Evolutionary conservation across 2,329 filamentous ascomycete species (phyloP).

Genomic region (Aspergillus sp.): DNA sequence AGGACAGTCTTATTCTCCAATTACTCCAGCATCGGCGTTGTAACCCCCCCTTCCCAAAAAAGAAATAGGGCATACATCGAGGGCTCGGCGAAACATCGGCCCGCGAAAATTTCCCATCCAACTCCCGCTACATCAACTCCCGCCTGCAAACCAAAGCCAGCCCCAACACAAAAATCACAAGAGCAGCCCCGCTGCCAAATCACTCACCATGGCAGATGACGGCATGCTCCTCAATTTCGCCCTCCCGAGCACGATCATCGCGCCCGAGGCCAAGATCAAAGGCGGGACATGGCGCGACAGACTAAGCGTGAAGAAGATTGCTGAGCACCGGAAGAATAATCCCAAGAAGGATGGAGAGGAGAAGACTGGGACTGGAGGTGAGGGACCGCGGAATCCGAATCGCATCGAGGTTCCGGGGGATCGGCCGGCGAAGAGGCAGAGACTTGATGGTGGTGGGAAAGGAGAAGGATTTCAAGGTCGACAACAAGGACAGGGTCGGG

Average conservation of each 20-base stretch:
- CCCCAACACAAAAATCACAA: constrained; percentile 5
- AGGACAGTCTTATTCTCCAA: not conserved
- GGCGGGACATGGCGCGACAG: constrained; percentile 94
- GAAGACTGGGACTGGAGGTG: constrained; percentile 18
- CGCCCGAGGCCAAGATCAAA: constrained; percentile 69
- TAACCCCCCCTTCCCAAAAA: constrained; percentile 19
- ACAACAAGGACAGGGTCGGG: not conserved
- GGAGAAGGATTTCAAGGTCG: not conserved
- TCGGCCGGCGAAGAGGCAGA: constrained; percentile 48
- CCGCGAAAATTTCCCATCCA: constrained; percentile 40
- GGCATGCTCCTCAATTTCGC: constrained; percentile 94
- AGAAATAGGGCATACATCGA: constrained; percentile 39
- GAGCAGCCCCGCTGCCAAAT: constrained; percentile 7
- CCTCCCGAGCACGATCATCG: constrained; percentile 68
- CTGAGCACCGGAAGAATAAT: constrained; percentile 57
- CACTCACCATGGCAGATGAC: constrained; percentile 78
- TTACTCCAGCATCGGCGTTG: not conserved
- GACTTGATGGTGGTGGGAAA: constrained; percentile 38
- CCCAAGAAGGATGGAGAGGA: constrained; percentile 20
- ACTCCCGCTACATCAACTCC: not conserved
- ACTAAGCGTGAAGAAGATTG: constrained; percentile 74
- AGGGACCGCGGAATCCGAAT: constrained; percentile 38
- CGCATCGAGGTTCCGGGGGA: constrained; percentile 35
- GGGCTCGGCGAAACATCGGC: constrained; percentile 34
- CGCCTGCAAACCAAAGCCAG: not conserved